A percentile compares a stretch with the other conserved stretches of the same genome.
Evolutionary conservation across 2,329 filamentous ascomycete species (phyloP).

Genomic region (Aspergillus arachidicola): DNA sequence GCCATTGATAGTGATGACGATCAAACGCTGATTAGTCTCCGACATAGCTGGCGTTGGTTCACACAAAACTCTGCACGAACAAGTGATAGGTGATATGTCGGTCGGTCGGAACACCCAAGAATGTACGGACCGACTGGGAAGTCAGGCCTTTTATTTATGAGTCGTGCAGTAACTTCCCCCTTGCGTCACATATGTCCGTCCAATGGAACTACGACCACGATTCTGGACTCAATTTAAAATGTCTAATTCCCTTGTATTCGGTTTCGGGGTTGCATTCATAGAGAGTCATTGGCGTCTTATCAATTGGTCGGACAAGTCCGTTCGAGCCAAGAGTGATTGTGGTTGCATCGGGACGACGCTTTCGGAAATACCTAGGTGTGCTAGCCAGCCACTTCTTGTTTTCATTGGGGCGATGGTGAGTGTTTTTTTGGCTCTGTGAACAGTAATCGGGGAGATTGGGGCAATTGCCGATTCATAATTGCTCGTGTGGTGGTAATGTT

Average conservation of each 20-base stretch:
- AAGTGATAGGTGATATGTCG: no score
- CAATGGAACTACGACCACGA: neutral
- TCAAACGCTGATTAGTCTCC: neutral
- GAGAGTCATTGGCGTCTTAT: neutral
- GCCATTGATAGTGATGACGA: conserved; percentile 31
- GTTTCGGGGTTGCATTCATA: neutral
- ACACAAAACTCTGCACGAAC: neutral
- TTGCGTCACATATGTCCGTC: neutral
- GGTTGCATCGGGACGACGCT: neutral
- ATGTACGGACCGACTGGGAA: neutral
- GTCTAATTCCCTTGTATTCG: neutral
- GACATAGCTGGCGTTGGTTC: neutral
- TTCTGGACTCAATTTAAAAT: neutral
- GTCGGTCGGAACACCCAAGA: neutral
- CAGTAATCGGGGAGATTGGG: neutral
- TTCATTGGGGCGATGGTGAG: neutral
- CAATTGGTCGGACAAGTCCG: neutral
- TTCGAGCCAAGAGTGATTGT: neutral
- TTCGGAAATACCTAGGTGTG: neutral
- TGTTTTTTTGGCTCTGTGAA: neutral
- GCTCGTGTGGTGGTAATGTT: neutral
- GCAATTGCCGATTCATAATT: neutral
- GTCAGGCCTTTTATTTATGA: neutral
- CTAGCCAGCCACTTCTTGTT: neutral
- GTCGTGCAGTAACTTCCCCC: neutral